Evolutionary conservation across 495 filamentous ascomycete genomes (phyloP), one percentile per base, ranked within the genome.

Genomic region (Penicillium samsonianum): DNA sequence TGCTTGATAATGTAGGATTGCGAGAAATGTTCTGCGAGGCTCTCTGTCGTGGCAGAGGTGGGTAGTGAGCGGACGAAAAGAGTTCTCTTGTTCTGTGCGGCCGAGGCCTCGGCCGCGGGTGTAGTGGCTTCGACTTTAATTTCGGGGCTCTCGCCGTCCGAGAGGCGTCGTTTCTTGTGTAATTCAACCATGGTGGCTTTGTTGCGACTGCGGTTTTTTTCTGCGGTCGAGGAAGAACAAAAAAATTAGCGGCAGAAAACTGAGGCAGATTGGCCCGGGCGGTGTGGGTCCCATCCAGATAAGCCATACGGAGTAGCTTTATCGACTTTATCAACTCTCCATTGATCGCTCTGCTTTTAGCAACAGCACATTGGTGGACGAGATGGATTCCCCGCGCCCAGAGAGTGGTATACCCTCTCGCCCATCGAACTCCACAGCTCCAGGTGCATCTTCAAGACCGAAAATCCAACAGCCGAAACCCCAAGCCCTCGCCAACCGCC

Each of bases 1-100:
- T 98, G 94, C 69, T 96, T 97, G 68, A 98, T 81, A 22, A 96
- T 91, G 67, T 91, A 97, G 52, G 88, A 86, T 71, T 96, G 85
- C 5, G 94, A 99, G 74, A 99, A 99, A 73, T 88, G 84, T 57
- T 89, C 85, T 42, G 90, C 87, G 31, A 99, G 81, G 41, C 78
- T 79, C 57, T 97, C 92, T 66, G 85, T 86, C n/a, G 95, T 96
- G 16, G 84, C 84, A 20, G 79, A 82, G 40, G 85, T 77, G 8
- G 91, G 86, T 38, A 99, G 83, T 30, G 89, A 92, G 63, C 92
- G 88, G 60, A 99, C 86, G 77, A 98, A 99, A 59, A 99, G 84
- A 11, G 90, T 89, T 50, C 86, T 78, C 53, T 85, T 73, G 30
- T 79, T 77, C 54, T 79, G 65, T 40, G 70, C 65, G 59, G 66